These are phyloP conservation scores for Bipolaris bicolor DNA, from an alignment of 2,329 filamentous ascomycete species.

Conservation along the genomic window DNA sequence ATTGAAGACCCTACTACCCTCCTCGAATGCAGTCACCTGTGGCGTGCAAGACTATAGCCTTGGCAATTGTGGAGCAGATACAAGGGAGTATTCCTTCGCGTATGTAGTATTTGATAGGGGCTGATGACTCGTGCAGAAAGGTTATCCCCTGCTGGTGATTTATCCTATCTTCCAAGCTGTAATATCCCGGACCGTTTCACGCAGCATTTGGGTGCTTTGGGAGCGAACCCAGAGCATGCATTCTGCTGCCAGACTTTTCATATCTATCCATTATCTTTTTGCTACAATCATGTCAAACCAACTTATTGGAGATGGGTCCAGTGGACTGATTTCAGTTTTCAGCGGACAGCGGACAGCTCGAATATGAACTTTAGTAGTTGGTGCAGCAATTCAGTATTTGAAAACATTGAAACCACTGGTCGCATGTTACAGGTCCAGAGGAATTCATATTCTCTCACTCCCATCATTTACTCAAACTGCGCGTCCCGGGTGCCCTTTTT, in stretches of 20 bases:
- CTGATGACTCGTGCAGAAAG: neutral
- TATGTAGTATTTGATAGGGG: neutral
- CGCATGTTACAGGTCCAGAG: neutral
- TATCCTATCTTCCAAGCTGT: neutral
- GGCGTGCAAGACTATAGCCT: neutral
- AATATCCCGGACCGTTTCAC: neutral
- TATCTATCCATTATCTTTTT: too few species aligned
- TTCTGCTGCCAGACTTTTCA: too few species aligned
- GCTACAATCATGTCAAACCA: too few species aligned
- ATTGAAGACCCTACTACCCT: too few species aligned
- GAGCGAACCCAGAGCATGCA: neutral
- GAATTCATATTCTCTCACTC: neutral
- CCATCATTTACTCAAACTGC: neutral
- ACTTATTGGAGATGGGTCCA: too few species aligned
- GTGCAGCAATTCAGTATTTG: too few species aligned
- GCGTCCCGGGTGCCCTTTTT: neutral
- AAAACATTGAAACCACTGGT: too few species aligned
- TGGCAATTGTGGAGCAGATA: slow-evolving; percentile 1
- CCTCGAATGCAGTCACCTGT: neutral
- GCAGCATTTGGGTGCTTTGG: neutral
- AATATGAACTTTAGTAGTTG: too few species aligned
- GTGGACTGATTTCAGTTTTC: too few species aligned
- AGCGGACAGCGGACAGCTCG: too few species aligned
- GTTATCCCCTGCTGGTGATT: neutral
- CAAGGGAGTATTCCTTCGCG: slow-evolving; percentile 8